Percentiles rank a stretch among this genome's conserved stretches.
phyloP scores from a whole-genome alignment of 805 yeast species.

The Saccharomycopsis synnaedendra region DNA sequence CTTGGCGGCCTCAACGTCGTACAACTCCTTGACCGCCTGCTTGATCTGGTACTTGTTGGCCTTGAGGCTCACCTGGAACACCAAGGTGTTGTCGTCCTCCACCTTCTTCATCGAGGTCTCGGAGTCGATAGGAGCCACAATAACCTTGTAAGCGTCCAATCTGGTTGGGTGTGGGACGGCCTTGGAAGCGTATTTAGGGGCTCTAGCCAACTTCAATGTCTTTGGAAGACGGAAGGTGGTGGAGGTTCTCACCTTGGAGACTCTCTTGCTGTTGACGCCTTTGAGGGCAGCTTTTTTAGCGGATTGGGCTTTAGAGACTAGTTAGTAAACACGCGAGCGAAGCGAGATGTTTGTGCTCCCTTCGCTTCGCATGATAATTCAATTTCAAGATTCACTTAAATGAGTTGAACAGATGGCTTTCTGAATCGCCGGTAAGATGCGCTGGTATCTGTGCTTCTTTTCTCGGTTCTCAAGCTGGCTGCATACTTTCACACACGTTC shows the following conservation, averaged over 20 bases:
- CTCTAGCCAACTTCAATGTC: slow-evolving; percentile 87
- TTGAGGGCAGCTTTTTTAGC: slow-evolving; percentile 98
- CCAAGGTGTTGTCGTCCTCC: slow-evolving; percentile 98
- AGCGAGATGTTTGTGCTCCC: no score
- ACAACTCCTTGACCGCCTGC: slow-evolving; percentile 95
- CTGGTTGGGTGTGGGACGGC: slow-evolving; percentile 96
- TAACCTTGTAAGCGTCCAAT: slow-evolving; percentile 89
- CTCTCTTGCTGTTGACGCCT: slow-evolving; percentile 89
- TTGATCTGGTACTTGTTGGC: slow-evolving; percentile 98
- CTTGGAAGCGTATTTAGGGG: slow-evolving; percentile 92
- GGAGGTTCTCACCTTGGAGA: slow-evolving; percentile 85
- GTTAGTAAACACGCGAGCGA: no score
- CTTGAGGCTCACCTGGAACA: slow-evolving; percentile 94
- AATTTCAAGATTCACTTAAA: background rate
- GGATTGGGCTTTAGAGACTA: slow-evolving; percentile 67
- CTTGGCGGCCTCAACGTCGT: slow-evolving; percentile 88
- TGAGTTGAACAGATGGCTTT: background rate
- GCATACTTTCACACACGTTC: no score
- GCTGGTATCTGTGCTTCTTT: background rate
- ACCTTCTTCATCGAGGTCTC: slow-evolving; percentile 99
- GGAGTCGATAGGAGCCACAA: slow-evolving; percentile 90
- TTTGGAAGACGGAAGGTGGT: slow-evolving; percentile 94
- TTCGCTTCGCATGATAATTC: background rate
- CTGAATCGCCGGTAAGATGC: background rate
- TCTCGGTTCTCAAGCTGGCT: no score